Evolutionary conservation across 176 grass and related monocot species (phyloP), one percentile per base, ranked within the genome.

Genomic region (barley (Hordeum vulgare)): DNA sequence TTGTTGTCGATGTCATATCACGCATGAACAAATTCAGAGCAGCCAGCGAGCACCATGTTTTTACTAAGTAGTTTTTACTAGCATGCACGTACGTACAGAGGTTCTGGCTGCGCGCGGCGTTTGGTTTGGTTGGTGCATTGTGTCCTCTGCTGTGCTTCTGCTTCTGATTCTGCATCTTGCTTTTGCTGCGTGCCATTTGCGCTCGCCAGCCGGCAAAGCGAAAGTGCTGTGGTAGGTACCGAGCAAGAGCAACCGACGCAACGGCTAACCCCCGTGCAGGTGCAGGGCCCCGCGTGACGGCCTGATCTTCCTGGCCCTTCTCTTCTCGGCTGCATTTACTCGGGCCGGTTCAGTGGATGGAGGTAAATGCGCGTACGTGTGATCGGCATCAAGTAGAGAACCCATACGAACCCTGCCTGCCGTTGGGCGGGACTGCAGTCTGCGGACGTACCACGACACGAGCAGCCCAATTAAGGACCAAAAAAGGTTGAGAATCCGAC

Each of bases 1-100:
- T 49, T 58, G 54, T 29, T 64, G 79, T 45, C 49, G 23, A 63
- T 49, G 78, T 61, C 18, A 41, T 47, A 83, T 80, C 78, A 37
- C 83, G 75, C 70, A 64, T 66, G 81, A 53, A 80, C 76, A 41
- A 79, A 73, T 47, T 41, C 66, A n/a, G 35, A 66, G 75, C 66
- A 71, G 66, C 71, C 61, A 49, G 74, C 44, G 42, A n/a, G n/a
- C n/a, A n/a, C n/a, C n/a, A 74, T 44, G 72, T 71, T 26, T 73
- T 71, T 26, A 54, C 51, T 54, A 18, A n/a, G n/a, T n/a, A n/a
- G n/a, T n/a, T n/a, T n/a, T n/a, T n/a, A n/a, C n/a, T n/a, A n/a
- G n/a, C n/a, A n/a, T n/a, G n/a, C n/a, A n/a, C n/a, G 45, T 20
- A 28, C 71, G 71, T 8, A 44, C 24, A 24, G 14, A 34, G 34